Conservation (phyloP, 2,329 filamentous ascomycete species). For the Fusarium sp. region DNA sequence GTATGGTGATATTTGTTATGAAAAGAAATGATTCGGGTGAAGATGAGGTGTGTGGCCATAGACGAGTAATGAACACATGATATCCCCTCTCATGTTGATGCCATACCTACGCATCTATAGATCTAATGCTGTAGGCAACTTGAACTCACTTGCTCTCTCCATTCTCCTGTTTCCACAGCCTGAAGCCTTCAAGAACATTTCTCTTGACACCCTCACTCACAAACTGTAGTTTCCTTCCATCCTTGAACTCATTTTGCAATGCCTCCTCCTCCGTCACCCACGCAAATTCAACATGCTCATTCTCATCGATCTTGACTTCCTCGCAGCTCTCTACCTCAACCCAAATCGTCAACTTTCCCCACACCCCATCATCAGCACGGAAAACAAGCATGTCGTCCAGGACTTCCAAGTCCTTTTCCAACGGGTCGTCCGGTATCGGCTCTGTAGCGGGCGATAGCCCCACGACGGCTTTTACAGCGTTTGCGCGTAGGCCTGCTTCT, state of each 20-base stretch:
- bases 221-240: slow-evolving; percentile 50
- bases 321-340: slow-evolving; percentile 48
- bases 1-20: slow-evolving; percentile 8
- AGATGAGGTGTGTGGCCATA: slow-evolving; percentile 33
- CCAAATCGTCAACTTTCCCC: slow-evolving; percentile 51
- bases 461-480: slow-evolving; percentile 45
- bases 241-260: slow-evolving; percentile 40
- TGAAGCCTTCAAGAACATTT: slow-evolving; percentile 53
- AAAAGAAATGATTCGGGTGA: slow-evolving; percentile 6
- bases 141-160: neutral
- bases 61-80: slow-evolving; percentile 43
- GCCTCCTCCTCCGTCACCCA: slow-evolving; percentile 58
- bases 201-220: slow-evolving; percentile 52
- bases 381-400: slow-evolving; percentile 45
- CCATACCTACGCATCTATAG: neutral
- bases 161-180: slow-evolving; percentile 41
- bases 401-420: slow-evolving; percentile 43
- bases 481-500: slow-evolving; percentile 57
- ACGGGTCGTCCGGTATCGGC: slow-evolving; percentile 15
- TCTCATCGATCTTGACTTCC: slow-evolving; percentile 50
- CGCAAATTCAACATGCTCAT: slow-evolving; percentile 56
- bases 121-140: neutral
- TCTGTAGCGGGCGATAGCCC: slow-evolving; percentile 8
- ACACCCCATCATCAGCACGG: slow-evolving; percentile 41
- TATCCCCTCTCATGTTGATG: slow-evolving; percentile 21